phyloP scores from a whole-genome alignment of 129 eudicot genomes.

The Saposhnikovia divaricata region DNA sequence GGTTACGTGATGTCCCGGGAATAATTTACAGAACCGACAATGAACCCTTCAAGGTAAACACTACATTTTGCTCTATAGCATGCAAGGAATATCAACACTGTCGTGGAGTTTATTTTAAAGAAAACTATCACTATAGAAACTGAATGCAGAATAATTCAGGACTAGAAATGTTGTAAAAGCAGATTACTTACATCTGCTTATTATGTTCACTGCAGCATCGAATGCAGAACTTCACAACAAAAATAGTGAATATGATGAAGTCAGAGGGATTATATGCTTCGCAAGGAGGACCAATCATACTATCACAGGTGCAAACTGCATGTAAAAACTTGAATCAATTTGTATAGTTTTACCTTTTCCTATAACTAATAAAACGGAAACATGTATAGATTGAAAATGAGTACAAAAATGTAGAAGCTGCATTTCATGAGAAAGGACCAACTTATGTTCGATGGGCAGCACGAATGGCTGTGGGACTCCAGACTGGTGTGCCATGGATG shows the following conservation, averaged over 20 bases:
- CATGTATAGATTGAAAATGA: conserved; percentile 74
- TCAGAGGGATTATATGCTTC: conserved; percentile 64
- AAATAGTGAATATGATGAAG: conserved; percentile 76
- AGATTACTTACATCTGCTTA: not conserved
- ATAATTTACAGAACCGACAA: conserved; percentile 70
- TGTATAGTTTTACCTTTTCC: not conserved
- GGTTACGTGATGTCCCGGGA: conserved; percentile 90
- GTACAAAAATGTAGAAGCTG: conserved; percentile 56
- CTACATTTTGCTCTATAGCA: not conserved
- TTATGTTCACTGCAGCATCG: not conserved
- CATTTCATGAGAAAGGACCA: conserved; percentile 42
- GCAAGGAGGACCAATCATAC: conserved; percentile 92
- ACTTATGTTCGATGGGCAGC: conserved; percentile 77
- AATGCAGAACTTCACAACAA: conserved; percentile 35
- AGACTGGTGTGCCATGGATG: conserved; percentile 84
- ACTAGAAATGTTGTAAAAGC: not conserved
- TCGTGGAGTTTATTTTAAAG: not conserved
- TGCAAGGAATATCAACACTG: not conserved
- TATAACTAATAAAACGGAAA: not conserved
- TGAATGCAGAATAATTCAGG: not conserved
- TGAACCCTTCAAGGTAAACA: conserved; percentile 63
- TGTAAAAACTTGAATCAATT: not conserved
- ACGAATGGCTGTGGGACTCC: conserved; percentile 63
- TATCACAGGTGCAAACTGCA: conserved; percentile 59
- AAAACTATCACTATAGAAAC: not conserved